These are phyloP conservation scores for Chaetomiaceae sp. DNA, from an alignment of 2,329 filamentous ascomycete species.

Conservation along the genomic window DNA sequence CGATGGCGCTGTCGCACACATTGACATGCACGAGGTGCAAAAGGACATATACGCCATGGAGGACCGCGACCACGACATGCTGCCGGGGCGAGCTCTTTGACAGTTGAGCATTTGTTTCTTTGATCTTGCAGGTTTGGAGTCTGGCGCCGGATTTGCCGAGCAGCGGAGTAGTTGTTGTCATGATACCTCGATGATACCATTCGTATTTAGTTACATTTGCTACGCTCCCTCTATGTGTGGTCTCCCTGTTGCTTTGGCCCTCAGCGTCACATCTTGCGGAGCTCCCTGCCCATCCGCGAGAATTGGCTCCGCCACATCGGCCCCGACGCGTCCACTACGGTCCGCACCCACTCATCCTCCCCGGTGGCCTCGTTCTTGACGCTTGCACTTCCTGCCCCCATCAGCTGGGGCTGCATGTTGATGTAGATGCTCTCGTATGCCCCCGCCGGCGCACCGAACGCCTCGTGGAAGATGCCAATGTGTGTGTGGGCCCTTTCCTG, in stretches of 20 bases:
- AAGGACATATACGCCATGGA: slow-evolving; percentile 42
- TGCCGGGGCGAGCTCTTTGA: slow-evolving; percentile 15
- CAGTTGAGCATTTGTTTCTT: background rate
- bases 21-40: slow-evolving; percentile 52
- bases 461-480: slow-evolving; percentile 45
- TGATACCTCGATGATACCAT: slow-evolving; percentile 1
- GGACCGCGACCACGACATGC: slow-evolving; percentile 11
- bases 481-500: background rate
- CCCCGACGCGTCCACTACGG: slow-evolving; percentile 14
- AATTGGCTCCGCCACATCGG: slow-evolving; percentile 4
- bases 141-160: background rate
- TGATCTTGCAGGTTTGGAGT: background rate
- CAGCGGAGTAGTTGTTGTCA: background rate
- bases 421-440: slow-evolving; percentile 50
- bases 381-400: slow-evolving; percentile 31
- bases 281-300: slow-evolving; percentile 14
- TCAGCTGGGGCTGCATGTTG: slow-evolving; percentile 38
- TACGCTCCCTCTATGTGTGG: background rate
- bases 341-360: slow-evolving; percentile 15
- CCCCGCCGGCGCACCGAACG: slow-evolving; percentile 41
- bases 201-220: background rate
- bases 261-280: background rate
- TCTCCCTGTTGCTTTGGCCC: background rate
- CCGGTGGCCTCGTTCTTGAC: slow-evolving; percentile 13
- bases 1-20: slow-evolving; percentile 51